These are phyloP conservation scores for Avena eriantha DNA, from an alignment of 176 grass and related monocot species.

Conservation along the genomic window DNA sequence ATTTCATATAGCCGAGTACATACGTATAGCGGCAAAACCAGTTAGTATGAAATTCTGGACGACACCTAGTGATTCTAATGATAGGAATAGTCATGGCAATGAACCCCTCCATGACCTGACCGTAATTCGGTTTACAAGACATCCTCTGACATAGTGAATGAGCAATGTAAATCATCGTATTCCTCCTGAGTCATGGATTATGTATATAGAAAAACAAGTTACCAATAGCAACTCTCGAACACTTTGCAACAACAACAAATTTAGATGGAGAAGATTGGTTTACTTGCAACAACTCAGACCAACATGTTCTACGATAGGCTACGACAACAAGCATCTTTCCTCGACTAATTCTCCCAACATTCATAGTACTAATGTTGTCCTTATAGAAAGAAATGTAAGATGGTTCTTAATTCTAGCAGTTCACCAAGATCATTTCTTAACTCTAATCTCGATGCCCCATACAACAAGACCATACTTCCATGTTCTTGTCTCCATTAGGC, in stretches of 20 bases:
- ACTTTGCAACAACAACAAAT: neutral
- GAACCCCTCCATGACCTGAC: too few species aligned
- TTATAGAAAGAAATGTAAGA: neutral
- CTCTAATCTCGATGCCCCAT: neutral
- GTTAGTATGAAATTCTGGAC: too few species aligned
- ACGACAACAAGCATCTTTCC: too few species aligned
- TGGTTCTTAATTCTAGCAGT: neutral
- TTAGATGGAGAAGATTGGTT: neutral
- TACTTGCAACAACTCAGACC: neutral
- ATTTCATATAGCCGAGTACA: too few species aligned
- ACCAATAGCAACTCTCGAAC: neutral
- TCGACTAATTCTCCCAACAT: too few species aligned
- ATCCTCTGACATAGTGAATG: neutral
- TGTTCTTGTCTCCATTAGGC: neutral
- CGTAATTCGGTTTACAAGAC: too few species aligned
- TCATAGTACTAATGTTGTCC: neutral
- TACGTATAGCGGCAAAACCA: too few species aligned
- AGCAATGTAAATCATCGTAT: neutral
- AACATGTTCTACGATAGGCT: neutral
- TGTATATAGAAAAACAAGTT: neutral
- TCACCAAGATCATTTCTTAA: neutral
- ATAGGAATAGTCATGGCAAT: too few species aligned
- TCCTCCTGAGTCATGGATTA: neutral
- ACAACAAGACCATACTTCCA: neutral
- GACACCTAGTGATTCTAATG: too few species aligned